Evolutionary conservation across 352 stramenopile genomes (phyloP).

Genomic region (Globisporangium acanthophoron): DNA sequence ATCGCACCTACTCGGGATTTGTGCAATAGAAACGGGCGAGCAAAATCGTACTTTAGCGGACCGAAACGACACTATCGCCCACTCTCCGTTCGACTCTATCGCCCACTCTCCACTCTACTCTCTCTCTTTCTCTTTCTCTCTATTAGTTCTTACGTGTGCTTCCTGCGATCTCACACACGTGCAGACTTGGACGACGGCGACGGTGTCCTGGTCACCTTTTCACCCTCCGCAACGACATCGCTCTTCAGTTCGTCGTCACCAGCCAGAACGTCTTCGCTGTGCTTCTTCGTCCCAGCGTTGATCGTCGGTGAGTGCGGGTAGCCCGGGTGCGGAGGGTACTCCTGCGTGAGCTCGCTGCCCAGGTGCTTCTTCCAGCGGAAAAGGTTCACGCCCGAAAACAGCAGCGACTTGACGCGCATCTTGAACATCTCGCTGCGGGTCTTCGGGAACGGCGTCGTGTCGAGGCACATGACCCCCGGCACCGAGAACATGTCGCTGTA

Average conservation of each 20-base stretch:
- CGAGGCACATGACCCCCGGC: constrained; percentile 71
- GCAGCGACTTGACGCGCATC: constrained; percentile 70
- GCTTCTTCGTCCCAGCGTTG: constrained; percentile 3
- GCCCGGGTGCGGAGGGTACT: constrained; percentile 35
- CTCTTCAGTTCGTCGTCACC: neutral
- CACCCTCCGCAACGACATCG: neutral
- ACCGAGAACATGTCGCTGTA: constrained; percentile 86
- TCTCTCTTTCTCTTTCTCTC: no score
- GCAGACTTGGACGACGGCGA: no score
- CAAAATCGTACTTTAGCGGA: no score
- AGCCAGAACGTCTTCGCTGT: neutral
- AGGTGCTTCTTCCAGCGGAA: constrained; percentile 81
- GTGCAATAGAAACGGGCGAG: no score
- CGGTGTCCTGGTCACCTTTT: neutral
- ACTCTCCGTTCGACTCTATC: no score
- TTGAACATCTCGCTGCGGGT: constrained; percentile 64
- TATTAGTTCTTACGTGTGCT: neutral
- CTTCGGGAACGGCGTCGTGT: constrained; percentile 79
- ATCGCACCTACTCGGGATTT: no score
- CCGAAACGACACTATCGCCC: no score
- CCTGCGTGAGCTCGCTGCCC: constrained; percentile 66
- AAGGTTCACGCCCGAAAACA: constrained; percentile 57
- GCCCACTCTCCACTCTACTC: no score
- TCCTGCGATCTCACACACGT: neutral
- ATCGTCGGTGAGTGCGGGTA: constrained; percentile 15